Percentiles rank a stretch among this genome's conserved stretches.
Conservation (phyloP, 139 green algal genomes). For the Nannochloris sp. region DNA sequence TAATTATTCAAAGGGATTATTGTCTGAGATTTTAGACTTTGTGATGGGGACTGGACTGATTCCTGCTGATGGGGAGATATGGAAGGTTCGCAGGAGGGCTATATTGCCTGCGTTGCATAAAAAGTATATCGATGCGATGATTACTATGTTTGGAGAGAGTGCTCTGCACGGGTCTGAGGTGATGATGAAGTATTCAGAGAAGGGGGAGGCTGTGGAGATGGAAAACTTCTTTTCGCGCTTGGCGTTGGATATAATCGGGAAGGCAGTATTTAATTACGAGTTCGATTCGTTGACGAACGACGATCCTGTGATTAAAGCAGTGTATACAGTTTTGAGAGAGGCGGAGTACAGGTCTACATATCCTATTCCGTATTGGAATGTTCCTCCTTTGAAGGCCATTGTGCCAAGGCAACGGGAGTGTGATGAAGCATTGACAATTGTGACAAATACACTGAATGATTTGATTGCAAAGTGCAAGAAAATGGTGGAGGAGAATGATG, state of each 20-base stretch:
- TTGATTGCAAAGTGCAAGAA: conserved; percentile 81
- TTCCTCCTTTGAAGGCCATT: conserved; percentile 48
- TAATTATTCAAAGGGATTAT: conserved; percentile 84
- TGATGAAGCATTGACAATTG: conserved; percentile 54
- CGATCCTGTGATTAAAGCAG: conserved; percentile 85
- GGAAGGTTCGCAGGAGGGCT: conserved; percentile 54
- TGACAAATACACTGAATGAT: conserved; percentile 71
- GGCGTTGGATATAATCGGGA: conserved; percentile 96
- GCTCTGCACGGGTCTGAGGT: conserved; percentile 48
- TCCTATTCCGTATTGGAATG: conserved; percentile 88
- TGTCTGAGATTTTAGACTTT: conserved; percentile 90
- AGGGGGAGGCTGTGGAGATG: conserved; percentile 64
- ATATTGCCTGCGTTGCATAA: conserved; percentile 82
- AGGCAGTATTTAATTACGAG: conserved; percentile 99
- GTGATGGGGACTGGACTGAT: conserved; percentile 85
- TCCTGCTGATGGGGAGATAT: conserved; percentile 88
- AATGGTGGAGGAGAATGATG: conserved; percentile 80
- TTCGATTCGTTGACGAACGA: conserved; percentile 85
- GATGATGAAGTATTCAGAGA: conserved; percentile 37
- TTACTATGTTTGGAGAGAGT: conserved; percentile 85
- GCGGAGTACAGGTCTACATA: conserved; percentile 81
- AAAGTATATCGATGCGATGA: conserved; percentile 70
- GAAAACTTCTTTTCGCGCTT: conserved; percentile 90
- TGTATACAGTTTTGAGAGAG: conserved; percentile 88
- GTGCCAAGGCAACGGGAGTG: conserved; percentile 56